Conservation (phyloP, 495 filamentous ascomycete genomes). For the Pseudevernia furfuracea region DNA sequence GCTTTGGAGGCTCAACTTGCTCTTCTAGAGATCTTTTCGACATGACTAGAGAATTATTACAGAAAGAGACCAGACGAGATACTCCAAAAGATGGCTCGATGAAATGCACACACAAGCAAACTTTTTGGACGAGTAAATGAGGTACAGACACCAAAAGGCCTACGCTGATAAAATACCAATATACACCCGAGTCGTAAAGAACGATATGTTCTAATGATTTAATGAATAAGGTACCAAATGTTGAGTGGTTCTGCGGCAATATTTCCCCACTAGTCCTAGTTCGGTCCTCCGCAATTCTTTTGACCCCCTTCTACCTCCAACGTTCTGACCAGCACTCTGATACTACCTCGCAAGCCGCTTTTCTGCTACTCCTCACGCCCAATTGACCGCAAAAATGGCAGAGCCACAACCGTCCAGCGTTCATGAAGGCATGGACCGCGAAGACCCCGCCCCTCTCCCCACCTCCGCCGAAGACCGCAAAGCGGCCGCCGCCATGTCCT, state of each 20-base stretch:
- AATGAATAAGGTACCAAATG: not conserved
- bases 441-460: conserved; percentile 42
- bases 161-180: not conserved
- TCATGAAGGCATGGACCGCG: conserved; percentile 45
- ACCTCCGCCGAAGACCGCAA: conserved; percentile 81
- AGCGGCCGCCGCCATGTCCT: conserved; percentile 75
- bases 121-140: not conserved
- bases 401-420: conserved; percentile 50
- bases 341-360: conserved; percentile 9
- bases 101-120: not conserved
- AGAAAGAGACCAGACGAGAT: not conserved
- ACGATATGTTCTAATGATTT: not conserved
- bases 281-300: not conserved
- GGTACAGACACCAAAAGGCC: not conserved
- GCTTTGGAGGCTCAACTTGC: not conserved
- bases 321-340: not conserved
- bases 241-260: not conserved
- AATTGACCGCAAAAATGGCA: conserved; percentile 40
- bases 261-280: not conserved
- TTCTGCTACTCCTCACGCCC: not conserved
- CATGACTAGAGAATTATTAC: not conserved
- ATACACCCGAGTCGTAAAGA: not conserved
- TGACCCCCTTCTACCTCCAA: not conserved
- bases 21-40: not conserved
- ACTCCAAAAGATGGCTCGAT: not conserved